phyloP scores from a whole-genome alignment of 768 basidiomycete species.

The Boletus speciosus region DNA sequence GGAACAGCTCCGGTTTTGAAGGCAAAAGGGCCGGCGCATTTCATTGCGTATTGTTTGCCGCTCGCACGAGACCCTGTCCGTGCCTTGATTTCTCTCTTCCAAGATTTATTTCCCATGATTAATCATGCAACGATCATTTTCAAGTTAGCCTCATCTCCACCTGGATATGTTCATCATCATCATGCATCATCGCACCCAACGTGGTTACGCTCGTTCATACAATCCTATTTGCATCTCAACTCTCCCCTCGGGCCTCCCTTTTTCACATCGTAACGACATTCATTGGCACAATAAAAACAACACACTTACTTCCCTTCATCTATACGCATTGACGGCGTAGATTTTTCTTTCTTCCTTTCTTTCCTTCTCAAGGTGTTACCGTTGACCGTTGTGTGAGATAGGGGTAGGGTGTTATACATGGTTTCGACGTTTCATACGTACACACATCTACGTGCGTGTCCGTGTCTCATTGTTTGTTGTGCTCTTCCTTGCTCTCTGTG shows the following conservation, averaged over 20 bases:
- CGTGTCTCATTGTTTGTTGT: slow-evolving; percentile 2
- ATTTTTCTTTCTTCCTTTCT: background rate
- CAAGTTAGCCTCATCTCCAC: background rate
- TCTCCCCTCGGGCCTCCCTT: background rate
- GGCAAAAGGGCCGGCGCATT: background rate
- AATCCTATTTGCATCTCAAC: slow-evolving; percentile 13
- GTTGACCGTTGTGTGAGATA: slow-evolving; percentile 8
- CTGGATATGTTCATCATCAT: slow-evolving; percentile 11
- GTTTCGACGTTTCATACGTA: slow-evolving; percentile 7
- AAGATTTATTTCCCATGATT: slow-evolving; percentile 17
- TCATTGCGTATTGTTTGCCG: background rate
- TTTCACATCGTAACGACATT: slow-evolving; percentile 3
- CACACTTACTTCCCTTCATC: background rate
- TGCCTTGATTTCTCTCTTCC: slow-evolving; percentile 6
- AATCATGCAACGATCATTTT: slow-evolving; percentile 13
- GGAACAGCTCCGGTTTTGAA: slow-evolving; percentile 22
- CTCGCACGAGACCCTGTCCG: background rate
- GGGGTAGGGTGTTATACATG: slow-evolving; percentile 12
- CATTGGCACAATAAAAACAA: slow-evolving; percentile 8
- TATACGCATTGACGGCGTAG: slow-evolving; percentile 9
- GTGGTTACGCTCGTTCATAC: slow-evolving; percentile 10
- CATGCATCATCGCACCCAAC: slow-evolving; percentile 17
- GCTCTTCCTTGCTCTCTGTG: background rate
- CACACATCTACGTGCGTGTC: slow-evolving; percentile 2
- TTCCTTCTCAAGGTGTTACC: slow-evolving; percentile 8